Base-by-base conservation (phyloP, 257 asterid genomes). In the Nicotiana tomentosiformis region DNA sequence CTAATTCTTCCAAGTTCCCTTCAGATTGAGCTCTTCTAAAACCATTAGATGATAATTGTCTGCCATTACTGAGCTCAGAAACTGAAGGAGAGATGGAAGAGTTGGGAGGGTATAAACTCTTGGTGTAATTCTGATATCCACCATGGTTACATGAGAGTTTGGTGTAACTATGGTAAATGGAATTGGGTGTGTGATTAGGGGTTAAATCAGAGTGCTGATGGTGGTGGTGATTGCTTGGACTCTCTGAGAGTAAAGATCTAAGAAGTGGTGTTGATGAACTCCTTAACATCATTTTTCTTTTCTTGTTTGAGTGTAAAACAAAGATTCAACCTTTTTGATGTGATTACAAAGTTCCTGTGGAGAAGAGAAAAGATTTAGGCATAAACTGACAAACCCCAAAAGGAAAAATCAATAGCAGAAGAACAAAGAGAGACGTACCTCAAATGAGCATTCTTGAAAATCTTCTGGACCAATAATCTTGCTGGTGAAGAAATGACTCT, bases 191-290 rank as follows among this genome's bases (percentile, higher is more conserved):
- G 57, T 88, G 92, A 55, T 85, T 87, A 10, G 87, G 77, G 5
- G 91, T 37, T 58, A 72, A 64, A 49, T 60, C 86, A 84, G 53
- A 85, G 30, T 84, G 46, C 85, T 86, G 88, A 43, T 81, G 89
- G 37, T 85, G 86, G 77, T 78, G 56, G 64, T 80, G 85, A 88
- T 78, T 85, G 67, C 66, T 85, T 29, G 96, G 91, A 83, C 90
- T 90, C 8, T 95, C 97, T 16, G 95, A 64, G 82, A 89, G 87
- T 66, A 91, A 90, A 18, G 98, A 93, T 85, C 96, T 93, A 43
- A 95, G 97, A 76, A 93, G 84, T n/a, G 99, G 97, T 1, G 99
- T 93, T 11, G 98, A 95, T 57, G 99, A 91, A 88, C 99, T 95
- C 82, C 93, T 90, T 26, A 95, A 84, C 88, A 95, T n/a, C 98